A percentile compares a stretch with the other conserved stretches of the same genome.
These are phyloP conservation scores for Aeminium ludgeri DNA, from an alignment of 495 filamentous ascomycete species.

Conservation along the genomic window DNA sequence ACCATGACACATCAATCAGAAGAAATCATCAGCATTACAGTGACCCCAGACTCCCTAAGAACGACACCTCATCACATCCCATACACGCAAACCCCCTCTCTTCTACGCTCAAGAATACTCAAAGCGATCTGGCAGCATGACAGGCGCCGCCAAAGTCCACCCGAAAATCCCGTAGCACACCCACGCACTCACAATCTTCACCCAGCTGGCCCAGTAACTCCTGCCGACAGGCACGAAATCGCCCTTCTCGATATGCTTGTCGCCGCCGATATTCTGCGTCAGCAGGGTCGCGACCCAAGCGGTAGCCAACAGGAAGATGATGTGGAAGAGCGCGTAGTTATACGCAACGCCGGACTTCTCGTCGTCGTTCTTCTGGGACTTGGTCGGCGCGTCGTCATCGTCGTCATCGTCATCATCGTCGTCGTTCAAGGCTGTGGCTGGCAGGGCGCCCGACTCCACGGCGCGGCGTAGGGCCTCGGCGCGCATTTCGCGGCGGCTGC, in stretches of 20 bases:
- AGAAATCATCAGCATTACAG: no score
- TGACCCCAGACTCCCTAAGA: no score
- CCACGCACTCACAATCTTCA: conserved; percentile 97
- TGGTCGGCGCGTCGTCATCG: conserved; percentile 35
- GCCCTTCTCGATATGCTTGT: conserved; percentile 34
- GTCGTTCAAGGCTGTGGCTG: conserved; percentile 75
- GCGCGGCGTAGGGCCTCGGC: conserved; percentile 78
- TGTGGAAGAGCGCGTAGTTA: conserved; percentile 88
- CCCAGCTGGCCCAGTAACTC: conserved; percentile 96
- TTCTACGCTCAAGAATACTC: conserved; percentile 31
- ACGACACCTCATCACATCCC: no score
- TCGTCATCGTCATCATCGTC: conserved; percentile 47
- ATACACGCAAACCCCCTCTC: no score
- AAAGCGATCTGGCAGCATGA: conserved; percentile 75
- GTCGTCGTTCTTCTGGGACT: conserved; percentile 49
- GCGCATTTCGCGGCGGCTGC: conserved; percentile 71
- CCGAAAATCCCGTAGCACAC: conserved; percentile 87
- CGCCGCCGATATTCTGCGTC: conserved; percentile 61
- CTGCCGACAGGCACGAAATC: conserved; percentile 84
- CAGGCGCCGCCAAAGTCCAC: conserved; percentile 82
- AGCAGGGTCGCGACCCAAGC: conserved; percentile 89
- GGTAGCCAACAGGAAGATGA: conserved; percentile 94
- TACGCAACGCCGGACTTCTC: conserved; percentile 83
- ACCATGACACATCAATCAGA: no score
- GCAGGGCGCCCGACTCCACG: conserved; percentile 77